phyloP scores from a whole-genome alignment of 208 protist genomes.

The Crithidia expoeki region DNA sequence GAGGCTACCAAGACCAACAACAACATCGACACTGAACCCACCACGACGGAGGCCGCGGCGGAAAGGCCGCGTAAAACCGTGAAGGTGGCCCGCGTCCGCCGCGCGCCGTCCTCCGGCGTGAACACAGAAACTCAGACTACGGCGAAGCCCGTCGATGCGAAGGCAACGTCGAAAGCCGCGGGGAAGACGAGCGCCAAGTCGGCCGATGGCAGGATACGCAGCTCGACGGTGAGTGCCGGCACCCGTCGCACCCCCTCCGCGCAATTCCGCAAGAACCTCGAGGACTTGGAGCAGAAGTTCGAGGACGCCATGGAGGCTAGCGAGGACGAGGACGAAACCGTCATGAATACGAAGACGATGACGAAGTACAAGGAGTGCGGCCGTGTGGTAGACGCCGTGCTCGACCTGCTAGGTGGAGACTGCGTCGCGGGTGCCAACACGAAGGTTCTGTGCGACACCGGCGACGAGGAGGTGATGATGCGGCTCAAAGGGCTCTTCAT shows the following conservation, averaged over 20 bases:
- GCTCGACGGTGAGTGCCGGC: constrained; percentile 5
- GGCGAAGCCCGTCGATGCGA: background rate
- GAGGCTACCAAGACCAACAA: constrained; percentile 11
- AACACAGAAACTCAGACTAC: background rate
- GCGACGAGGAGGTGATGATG: constrained; percentile 57
- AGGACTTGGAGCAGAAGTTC: constrained; percentile 58
- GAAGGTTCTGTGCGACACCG: constrained; percentile 67
- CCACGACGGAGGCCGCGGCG: background rate
- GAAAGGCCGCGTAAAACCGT: constrained; percentile 28
- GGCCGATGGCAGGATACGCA: constrained; percentile 15
- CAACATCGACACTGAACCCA: background rate
- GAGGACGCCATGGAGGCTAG: constrained; percentile 64
- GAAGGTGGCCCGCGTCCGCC: constrained; percentile 27
- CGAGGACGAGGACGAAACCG: constrained; percentile 78
- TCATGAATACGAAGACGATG: constrained; percentile 90
- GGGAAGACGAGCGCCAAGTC: constrained; percentile 8
- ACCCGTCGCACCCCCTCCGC: constrained; percentile 30
- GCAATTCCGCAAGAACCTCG: constrained; percentile 60
- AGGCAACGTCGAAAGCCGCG: background rate
- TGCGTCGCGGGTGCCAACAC: constrained; percentile 81
- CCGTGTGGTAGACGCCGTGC: constrained; percentile 91
- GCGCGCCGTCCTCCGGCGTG: constrained; percentile 13
- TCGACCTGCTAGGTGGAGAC: constrained; percentile 74
- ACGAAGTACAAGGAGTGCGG: constrained; percentile 96
- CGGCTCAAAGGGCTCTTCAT: constrained; percentile 64